phyloP scores from a whole-genome alignment of 257 asterid genomes.

The Mitragyna speciosa region DNA sequence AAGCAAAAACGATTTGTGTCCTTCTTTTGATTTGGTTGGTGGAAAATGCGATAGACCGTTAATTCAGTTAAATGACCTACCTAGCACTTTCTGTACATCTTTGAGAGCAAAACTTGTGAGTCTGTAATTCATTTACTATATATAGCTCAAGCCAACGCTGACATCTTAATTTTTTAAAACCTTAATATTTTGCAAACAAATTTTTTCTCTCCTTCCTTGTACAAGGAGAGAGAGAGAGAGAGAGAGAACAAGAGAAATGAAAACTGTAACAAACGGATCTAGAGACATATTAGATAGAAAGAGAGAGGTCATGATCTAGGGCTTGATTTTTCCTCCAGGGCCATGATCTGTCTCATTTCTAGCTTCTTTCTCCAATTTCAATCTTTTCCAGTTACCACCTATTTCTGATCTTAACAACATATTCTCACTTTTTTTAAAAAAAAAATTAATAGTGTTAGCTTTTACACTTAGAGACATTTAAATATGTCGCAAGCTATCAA shows the following conservation, averaged over 20 bases:
- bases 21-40: constrained; percentile 2
- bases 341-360: constrained; percentile 57
- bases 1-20: not conserved
- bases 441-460: not conserved
- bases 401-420: not conserved
- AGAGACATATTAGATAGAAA: constrained; percentile 3
- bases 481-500: constrained; percentile 26
- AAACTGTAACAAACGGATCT: constrained; percentile 23
- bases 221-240: constrained; percentile 19
- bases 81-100: not conserved
- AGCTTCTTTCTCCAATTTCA: constrained; percentile 20
- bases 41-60: constrained; percentile 23
- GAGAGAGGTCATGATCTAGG: constrained; percentile 63
- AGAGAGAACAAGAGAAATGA: constrained; percentile 16
- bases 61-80: constrained; percentile 27
- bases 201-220: constrained; percentile 28
- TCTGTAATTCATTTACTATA: constrained; percentile 17
- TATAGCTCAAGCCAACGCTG: constrained; percentile 20
- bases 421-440: not conserved
- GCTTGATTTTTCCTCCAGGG: constrained; percentile 35
- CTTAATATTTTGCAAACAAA: constrained; percentile 23
- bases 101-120: not conserved
- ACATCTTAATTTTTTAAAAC: constrained; percentile 37
- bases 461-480: not conserved
- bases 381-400: constrained; percentile 9